Conservation (phyloP, 108 stramenopile species). For the Asterionellopsis glacialis region DNA sequence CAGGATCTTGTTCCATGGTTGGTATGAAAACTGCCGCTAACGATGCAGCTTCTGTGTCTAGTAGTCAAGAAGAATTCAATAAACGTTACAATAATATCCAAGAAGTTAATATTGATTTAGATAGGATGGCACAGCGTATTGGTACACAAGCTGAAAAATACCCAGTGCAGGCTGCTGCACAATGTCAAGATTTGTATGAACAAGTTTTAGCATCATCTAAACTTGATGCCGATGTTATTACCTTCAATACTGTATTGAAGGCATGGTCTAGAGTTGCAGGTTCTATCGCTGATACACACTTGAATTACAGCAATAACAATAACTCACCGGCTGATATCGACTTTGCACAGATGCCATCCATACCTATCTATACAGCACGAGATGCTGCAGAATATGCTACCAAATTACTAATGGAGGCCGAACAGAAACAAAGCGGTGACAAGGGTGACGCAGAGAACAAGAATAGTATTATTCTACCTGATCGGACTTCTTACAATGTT, state of each 20-base stretch:
- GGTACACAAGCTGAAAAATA: not conserved
- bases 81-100: conserved; percentile 1
- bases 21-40: not conserved
- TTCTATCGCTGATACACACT: conserved; percentile 16
- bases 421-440: conserved; percentile 7
- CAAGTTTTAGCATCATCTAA: not conserved
- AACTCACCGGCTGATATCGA: not conserved
- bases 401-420: conserved; percentile 13
- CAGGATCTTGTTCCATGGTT: not conserved
- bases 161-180: conserved; percentile 6
- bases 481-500: conserved; percentile 20
- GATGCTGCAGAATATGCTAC: conserved; percentile 29
- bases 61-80: not conserved
- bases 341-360: not conserved
- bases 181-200: conserved; percentile 17
- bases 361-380: conserved; percentile 27
- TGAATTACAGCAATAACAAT: conserved; percentile 1
- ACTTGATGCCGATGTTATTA: conserved; percentile 5
- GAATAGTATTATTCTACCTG: conserved; percentile 5
- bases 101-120: conserved; percentile 14
- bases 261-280: conserved; percentile 27
- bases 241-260: conserved; percentile 27
- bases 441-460: no score
- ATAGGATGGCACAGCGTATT: conserved; percentile 11
- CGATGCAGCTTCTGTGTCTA: not conserved